phyloP scores from a whole-genome alignment of 2,329 filamentous ascomycete species.

The Calcarisporium arbuscula region DNA sequence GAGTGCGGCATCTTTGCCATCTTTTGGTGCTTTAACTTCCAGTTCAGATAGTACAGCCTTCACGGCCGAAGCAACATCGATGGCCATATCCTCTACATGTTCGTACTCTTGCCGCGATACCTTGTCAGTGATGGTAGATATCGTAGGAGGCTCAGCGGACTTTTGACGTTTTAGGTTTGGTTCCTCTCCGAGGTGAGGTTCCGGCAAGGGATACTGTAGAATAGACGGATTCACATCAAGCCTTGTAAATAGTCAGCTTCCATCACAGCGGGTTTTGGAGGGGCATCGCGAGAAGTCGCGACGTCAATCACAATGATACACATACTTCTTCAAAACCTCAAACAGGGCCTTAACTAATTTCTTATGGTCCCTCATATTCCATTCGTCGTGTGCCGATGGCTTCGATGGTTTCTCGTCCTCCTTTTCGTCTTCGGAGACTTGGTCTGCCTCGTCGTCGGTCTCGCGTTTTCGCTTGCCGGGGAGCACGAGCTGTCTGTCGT shows the following conservation, averaged over 20 bases:
- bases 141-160: conserved; percentile 35
- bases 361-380: conserved; percentile 22
- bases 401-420: conserved; percentile 20
- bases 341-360: conserved; percentile 32
- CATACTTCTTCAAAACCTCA: conserved; percentile 32
- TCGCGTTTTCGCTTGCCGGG: conserved; percentile 56
- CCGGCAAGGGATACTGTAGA: conserved; percentile 46
- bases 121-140: conserved; percentile 48
- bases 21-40: conserved; percentile 25
- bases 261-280: not conserved
- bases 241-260: conserved; percentile 33
- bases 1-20: conserved; percentile 19
- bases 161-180: conserved; percentile 57
- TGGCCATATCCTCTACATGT: conserved; percentile 59
- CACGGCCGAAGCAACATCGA: conserved; percentile 46
- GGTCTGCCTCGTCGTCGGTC: conserved; percentile 31
- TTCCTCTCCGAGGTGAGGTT: conserved; percentile 38
- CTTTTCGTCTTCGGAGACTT: conserved; percentile 19
- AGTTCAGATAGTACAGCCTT: conserved; percentile 43
- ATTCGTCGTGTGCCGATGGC: conserved; percentile 14
- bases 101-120: conserved; percentile 45
- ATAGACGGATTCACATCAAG: conserved; percentile 49
- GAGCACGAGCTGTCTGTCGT: conserved; percentile 24
- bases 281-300: not conserved
- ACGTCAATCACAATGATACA: conserved; percentile 4